Evolutionary conservation across 2,329 filamentous ascomycete genomes (phyloP).

Genomic region (Xylaria sp.): DNA sequence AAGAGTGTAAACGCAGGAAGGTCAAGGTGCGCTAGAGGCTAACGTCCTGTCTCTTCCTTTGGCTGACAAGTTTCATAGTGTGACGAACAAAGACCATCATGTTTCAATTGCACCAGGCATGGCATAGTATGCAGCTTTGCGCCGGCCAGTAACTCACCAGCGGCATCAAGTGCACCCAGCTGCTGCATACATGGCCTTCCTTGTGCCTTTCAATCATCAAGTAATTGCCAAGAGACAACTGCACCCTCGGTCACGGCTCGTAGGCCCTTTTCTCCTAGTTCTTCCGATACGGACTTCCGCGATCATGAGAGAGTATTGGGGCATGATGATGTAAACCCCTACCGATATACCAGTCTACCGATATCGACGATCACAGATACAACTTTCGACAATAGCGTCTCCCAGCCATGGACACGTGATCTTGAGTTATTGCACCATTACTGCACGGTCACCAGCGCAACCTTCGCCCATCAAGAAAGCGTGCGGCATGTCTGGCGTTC

Average conservation of each 20-base stretch:
- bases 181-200: slow-evolving; percentile 1
- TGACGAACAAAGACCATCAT: slow-evolving; percentile 1
- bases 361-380: neutral
- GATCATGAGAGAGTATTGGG: neutral
- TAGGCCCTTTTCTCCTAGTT: neutral
- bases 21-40: neutral
- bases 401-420: neutral
- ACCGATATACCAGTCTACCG: neutral
- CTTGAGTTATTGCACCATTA: slow-evolving; percentile 1
- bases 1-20: neutral
- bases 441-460: neutral
- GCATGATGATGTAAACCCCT: too few species aligned
- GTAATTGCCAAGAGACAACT: neutral
- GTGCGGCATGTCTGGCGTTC: slow-evolving; percentile 4
- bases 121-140: neutral
- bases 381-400: neutral
- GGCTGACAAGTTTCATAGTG: neutral
- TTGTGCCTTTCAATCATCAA: neutral
- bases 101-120: neutral
- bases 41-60: neutral
- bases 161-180: neutral
- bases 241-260: neutral
- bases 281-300: neutral
- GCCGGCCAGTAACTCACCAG: neutral
- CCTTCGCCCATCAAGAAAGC: neutral